Base-by-base conservation (phyloP, 768 basidiomycete species). In the Pulveroboletus sp. region DNA sequence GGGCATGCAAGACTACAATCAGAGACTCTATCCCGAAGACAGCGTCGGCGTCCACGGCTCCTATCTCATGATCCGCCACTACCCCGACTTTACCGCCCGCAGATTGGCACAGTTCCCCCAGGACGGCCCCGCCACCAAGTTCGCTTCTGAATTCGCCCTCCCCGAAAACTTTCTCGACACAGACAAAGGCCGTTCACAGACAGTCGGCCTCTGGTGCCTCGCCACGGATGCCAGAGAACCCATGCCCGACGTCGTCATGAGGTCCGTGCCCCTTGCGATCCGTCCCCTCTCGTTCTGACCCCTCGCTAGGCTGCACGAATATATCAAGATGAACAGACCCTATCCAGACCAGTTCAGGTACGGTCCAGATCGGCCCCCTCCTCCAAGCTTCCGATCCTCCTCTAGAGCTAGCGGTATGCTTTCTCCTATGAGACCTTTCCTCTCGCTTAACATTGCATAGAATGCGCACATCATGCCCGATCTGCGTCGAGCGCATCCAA, bases 11-110 rank as follows among this genome's bases (percentile, higher is more conserved):
- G 90, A 91, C 62, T 87, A 87, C 63, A 78, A 83, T 48, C 81
- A 86, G 51, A 77, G 78, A 29, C 73, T 92, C 38, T 81, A 83
- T 63, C 86, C 89, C 26, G 88, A 91, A 71, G 89, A 92, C 70
- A 80, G 81, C 51, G 74, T 89, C 54, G 76, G 54, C 66, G 47
- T 71, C 16, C 77, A 77, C 36, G 83, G 81, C 46, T 78, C 72
- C 58, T 86, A 84, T 67, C 73, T 88, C 50, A 86, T 88, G 75
- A 79, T 86, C 58, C 80, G 83, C 52, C 82, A 81, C 53, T 89
- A 82, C 63, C 82, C 86, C 43, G 79, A 85, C 50, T 89, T 79
- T 62, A 83, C 86, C 17, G 51, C 67, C 45, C 71, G 69, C 52
- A 70, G 81, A 51, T 65, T 82, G 37, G 65, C 71, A 30, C 60